These are phyloP conservation scores for Dicorynia guianensis DNA, from an alignment of 306 rosid species.

Conservation along the genomic window DNA sequence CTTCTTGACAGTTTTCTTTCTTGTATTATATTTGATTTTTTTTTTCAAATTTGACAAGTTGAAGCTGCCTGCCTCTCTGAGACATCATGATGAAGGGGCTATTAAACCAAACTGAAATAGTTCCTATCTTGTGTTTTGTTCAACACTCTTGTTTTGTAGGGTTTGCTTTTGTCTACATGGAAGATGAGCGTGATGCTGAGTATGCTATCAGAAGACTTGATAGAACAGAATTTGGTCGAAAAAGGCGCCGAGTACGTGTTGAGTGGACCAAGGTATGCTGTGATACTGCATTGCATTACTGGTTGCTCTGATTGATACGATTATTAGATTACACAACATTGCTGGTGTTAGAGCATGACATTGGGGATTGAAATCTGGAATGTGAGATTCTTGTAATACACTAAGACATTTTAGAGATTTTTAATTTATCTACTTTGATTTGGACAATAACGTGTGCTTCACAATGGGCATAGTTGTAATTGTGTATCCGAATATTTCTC, in stretches of 20 bases:
- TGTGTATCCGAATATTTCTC: constrained; percentile 7
- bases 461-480: constrained; percentile 15
- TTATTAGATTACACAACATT: background rate
- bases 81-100: constrained; percentile 25
- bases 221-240: constrained; percentile 87
- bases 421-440: background rate
- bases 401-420: background rate
- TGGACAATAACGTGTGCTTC: constrained; percentile 12
- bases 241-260: constrained; percentile 79
- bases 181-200: constrained; percentile 85
- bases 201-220: constrained; percentile 89
- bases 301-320: constrained; percentile 1
- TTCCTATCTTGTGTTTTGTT: constrained; percentile 39
- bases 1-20: constrained; percentile 57
- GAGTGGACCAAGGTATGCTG: constrained; percentile 81
- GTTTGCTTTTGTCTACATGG: constrained; percentile 88
- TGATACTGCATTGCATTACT: constrained; percentile 10
- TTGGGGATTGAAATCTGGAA: constrained; percentile 5
- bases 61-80: constrained; percentile 37
- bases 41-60: constrained; percentile 42
- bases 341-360: constrained; percentile 12
- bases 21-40: constrained; percentile 40
- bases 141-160: constrained; percentile 56
- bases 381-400: background rate
- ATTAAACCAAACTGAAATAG: constrained; percentile 19